phyloP scores from a whole-genome alignment of 2,329 filamentous ascomycete genomes.

The Xylaria sp. region DNA sequence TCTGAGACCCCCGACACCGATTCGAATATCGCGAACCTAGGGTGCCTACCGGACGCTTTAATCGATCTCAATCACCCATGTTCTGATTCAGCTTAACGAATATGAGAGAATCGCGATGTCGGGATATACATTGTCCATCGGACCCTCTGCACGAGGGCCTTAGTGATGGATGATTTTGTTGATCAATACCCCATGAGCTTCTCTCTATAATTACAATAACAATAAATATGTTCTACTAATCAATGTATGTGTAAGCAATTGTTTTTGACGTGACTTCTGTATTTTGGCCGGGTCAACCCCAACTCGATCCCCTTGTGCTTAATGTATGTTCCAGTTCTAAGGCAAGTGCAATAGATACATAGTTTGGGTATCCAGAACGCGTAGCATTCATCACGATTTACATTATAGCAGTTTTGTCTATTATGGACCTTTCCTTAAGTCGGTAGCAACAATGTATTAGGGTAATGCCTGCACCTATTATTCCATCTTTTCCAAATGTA shows the following conservation, averaged over 20 bases:
- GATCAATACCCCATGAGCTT: constrained; percentile 43
- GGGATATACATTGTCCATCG: constrained; percentile 34
- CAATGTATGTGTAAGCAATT: background rate
- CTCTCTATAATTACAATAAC: constrained; percentile 46
- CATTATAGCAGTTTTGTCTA: too few relatives aligned
- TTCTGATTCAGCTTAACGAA: constrained; percentile 35
- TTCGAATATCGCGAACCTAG: constrained; percentile 39
- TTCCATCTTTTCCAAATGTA: constrained; percentile 60
- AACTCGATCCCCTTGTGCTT: background rate
- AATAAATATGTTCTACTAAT: constrained; percentile 40
- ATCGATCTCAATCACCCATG: constrained; percentile 36
- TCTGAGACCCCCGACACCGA: constrained; percentile 39
- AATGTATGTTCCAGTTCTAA: background rate
- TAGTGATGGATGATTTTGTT: constrained; percentile 42
- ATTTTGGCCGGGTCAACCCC: background rate
- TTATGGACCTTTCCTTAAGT: too few relatives aligned
- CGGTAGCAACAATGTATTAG: background rate
- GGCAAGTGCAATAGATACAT: too few relatives aligned
- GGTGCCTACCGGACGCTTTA: constrained; percentile 35
- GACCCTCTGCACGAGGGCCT: constrained; percentile 37
- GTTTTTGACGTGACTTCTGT: background rate
- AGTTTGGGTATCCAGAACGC: too few relatives aligned
- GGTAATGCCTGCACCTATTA: constrained; percentile 7
- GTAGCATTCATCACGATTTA: too few relatives aligned
- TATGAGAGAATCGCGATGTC: constrained; percentile 29